phyloP scores from a whole-genome alignment of 441 rosid genomes.

The Monsonia emarginata region DNA sequence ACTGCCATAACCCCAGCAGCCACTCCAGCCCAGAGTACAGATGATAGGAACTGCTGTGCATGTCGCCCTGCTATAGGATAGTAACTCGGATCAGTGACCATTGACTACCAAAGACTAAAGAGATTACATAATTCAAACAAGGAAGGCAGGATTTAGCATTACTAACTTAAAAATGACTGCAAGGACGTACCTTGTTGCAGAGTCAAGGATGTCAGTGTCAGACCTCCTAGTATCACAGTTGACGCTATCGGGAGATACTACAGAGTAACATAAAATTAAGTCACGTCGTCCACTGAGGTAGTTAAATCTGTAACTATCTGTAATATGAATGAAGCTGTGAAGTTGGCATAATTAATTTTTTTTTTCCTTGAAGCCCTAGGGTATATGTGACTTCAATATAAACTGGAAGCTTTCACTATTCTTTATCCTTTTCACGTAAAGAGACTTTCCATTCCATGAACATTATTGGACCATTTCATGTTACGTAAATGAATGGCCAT shows the following conservation, averaged over 20 bases:
- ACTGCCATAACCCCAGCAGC: conserved; percentile 76
- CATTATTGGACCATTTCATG: neutral
- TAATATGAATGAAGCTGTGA: too few relatives aligned
- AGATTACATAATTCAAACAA: neutral
- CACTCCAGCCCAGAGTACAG: conserved; percentile 77
- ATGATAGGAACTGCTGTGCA: conserved; percentile 53
- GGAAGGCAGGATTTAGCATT: neutral
- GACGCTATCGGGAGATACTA: conserved; percentile 96
- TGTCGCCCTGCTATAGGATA: conserved; percentile 50
- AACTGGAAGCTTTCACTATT: neutral
- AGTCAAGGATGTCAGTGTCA: conserved; percentile 68
- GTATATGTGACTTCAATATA: neutral
- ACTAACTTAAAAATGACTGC: neutral
- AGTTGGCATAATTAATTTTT: too few relatives aligned
- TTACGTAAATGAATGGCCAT: neutral
- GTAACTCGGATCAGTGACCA: neutral
- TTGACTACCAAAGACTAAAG: neutral
- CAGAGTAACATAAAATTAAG: conserved; percentile 10
- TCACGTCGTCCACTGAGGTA: neutral
- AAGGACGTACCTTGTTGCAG: conserved; percentile 59
- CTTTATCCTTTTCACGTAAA: neutral
- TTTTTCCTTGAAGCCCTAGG: too few relatives aligned
- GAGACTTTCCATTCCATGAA: neutral
- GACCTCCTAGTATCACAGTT: conserved; percentile 76
- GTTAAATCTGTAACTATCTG: neutral